Evolutionary conservation across 2,329 filamentous ascomycete species (phyloP).

Genomic region (Aspergillus thermomutatus): DNA sequence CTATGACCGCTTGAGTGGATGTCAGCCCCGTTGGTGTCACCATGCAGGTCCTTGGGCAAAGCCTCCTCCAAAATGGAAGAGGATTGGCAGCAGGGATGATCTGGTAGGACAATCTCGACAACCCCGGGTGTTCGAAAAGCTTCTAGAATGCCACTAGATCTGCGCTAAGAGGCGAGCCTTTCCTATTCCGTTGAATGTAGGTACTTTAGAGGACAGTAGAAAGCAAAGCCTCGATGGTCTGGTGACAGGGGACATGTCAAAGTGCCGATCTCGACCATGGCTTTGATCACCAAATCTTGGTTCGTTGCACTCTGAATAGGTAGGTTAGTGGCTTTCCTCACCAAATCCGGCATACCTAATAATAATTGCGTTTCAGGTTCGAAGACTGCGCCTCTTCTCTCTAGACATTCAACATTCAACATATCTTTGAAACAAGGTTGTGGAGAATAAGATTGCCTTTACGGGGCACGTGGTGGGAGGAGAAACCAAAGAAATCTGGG

Average conservation of each 20-base stretch:
- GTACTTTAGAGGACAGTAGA: not conserved
- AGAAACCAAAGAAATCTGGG: not conserved
- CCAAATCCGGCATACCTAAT: conserved; percentile 7
- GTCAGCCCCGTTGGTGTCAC: not conserved
- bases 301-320: not conserved
- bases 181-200: conserved; percentile 7
- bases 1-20: not conserved
- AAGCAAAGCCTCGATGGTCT: conserved; percentile 3
- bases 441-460: not conserved
- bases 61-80: conserved; percentile 3
- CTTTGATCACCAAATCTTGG: not conserved
- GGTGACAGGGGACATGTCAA: conserved; percentile 2
- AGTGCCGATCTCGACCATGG: not conserved
- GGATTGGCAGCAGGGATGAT: conserved; percentile 8
- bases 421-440: not conserved
- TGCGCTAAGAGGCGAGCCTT: conserved; percentile 6
- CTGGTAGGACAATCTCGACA: not conserved
- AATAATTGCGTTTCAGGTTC: conserved; percentile 4
- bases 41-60: not conserved
- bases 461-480: not conserved
- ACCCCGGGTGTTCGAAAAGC: conserved; percentile 6
- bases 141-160: conserved; percentile 14
- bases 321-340: not conserved
- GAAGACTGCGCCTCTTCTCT: conserved; percentile 6
- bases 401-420: not conserved